Evolutionary conservation across 2,329 filamentous ascomycete genomes (phyloP), one percentile per base, ranked within the genome.

Genomic region (Penicillium sumatraense): DNA sequence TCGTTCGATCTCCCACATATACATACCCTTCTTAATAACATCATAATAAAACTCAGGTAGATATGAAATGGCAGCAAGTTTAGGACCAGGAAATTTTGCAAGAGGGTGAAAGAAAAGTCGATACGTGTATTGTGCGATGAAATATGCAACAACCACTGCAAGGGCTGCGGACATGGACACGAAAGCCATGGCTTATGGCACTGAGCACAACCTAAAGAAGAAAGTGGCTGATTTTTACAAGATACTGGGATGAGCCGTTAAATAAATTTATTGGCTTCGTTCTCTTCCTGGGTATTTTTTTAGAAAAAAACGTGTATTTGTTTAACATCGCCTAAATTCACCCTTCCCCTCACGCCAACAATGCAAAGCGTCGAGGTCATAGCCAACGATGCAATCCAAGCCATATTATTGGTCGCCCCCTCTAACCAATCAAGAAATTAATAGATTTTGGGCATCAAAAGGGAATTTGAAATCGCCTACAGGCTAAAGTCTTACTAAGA

Each of bases 101-200:
- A 46, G 42, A 5, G 42, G 42, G 42, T 46, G 42, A 27, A 46
- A 46, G 18, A 46, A 46, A 21, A 46, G 26, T 20, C 42, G 24
- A 11, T 46, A 46, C 3, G 13, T 46, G 27, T 14, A 18, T 9
- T 27, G 24, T 13, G 42, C 27, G 16, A 46, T 31, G 26, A 46
- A 31, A 14, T 46, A 46, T 9, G 42, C 42, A 16, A 46, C 16
- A 5, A 46, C 18, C 9, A 10, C 26, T 5, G 42, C 10, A 6
- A 46, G 7, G n/a, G n/a, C 24, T 11, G 42, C 21, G 10, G 27
- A 21, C 13, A 33, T 14, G 23, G 16, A 31, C n/a, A 23, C 13
- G 9, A 33, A 46, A 46, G 42, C 26, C 42, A 46, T 46, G 9
- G 7, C 9, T 16, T 11, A 11, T 10, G n/a, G n/a, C n/a, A n/a